Evolutionary conservation across 768 basidiomycete genomes (phyloP), one percentile per base, ranked within the genome.

Genomic region (Ramaria sp.): DNA sequence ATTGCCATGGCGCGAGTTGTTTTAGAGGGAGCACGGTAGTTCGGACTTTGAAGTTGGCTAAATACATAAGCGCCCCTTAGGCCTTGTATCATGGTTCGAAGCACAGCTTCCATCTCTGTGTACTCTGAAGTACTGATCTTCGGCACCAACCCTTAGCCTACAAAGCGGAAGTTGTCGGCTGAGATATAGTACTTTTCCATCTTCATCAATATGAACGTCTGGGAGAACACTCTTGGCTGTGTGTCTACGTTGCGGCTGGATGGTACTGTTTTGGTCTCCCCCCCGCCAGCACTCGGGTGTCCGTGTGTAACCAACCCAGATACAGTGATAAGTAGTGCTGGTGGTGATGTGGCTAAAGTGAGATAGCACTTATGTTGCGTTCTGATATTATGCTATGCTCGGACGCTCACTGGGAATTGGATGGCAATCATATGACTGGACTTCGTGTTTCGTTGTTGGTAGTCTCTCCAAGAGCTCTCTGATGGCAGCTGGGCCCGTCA

Each of bases 401-500:
- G 11, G 3, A 51, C 47, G 61, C 70, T 22, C 38, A 86, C 90
- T 88, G 69, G 88, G 86, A 59, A 92, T 89, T 37, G 91, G 86
- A 67, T 92, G 90, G 63, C 91, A 92, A 66, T 92, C 91, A 61
- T 89, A 90, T 17, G 87, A 89, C 67, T 88, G 85, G 19, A 92
- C 77, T 58, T 92, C 91, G 63, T 92, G 90, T 61, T 82, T 87
- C 27, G 89, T 88, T 19, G 73, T 72, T 1, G 88, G 88, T 83
- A 89, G 89, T 53, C 79, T 80, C 61, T 78, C 70, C 22, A 89
- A 75, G 43, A 91, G 75, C 57, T 80, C 75, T 54, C 75, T 77
- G 47, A 91, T 73, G 2, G 84, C 87, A 20, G 84, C 84, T 6
- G 74, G 68, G 3, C 90, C 90, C 61, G 85, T 81, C 58, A 83